phyloP scores from a whole-genome alignment of 2,329 filamentous ascomycete species.

The Aurifilum marmelostoma region DNA sequence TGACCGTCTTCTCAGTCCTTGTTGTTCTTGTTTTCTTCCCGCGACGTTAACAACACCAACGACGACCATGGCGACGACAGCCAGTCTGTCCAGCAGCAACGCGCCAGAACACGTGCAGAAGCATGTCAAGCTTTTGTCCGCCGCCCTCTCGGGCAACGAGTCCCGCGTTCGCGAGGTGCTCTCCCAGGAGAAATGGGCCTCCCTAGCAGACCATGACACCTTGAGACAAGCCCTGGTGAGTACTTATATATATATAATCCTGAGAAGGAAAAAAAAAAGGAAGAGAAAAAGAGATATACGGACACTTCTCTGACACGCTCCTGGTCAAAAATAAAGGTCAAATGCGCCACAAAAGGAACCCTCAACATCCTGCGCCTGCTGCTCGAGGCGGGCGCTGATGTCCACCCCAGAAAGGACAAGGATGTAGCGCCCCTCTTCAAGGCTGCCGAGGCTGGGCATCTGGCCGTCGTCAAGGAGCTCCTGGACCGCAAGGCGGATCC shows the following conservation, averaged over 20 bases:
- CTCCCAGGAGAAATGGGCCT: conserved; percentile 41
- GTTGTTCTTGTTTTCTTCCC: neutral
- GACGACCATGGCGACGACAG: conserved; percentile 14
- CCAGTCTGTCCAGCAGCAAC: conserved; percentile 42
- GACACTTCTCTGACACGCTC: neutral
- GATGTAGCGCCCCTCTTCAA: conserved; percentile 43
- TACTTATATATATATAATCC: neutral
- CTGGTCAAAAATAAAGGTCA: conserved; percentile 28
- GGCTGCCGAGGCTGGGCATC: conserved; percentile 44
- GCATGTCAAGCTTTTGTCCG: conserved; percentile 42
- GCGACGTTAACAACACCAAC: neutral
- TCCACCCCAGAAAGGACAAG: conserved; percentile 40
- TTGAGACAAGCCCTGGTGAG: conserved; percentile 42
- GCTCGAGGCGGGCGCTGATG: conserved; percentile 43
- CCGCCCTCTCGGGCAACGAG: conserved; percentile 44
- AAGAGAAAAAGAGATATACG: too few relatives aligned
- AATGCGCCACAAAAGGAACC: conserved; percentile 42
- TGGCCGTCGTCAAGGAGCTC: conserved; percentile 40
- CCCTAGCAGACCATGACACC: conserved; percentile 40
- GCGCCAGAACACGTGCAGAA: conserved; percentile 40
- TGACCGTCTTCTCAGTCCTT: neutral
- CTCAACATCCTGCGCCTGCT: conserved; percentile 42
- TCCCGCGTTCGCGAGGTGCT: conserved; percentile 42
- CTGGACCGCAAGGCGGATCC: conserved; percentile 40
- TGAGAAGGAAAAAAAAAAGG: neutral